A percentile compares a stretch with the other conserved stretches of the same genome.
Conservation (phyloP, 306 rosid genomes). For the Erythrophleum fordii region DNA sequence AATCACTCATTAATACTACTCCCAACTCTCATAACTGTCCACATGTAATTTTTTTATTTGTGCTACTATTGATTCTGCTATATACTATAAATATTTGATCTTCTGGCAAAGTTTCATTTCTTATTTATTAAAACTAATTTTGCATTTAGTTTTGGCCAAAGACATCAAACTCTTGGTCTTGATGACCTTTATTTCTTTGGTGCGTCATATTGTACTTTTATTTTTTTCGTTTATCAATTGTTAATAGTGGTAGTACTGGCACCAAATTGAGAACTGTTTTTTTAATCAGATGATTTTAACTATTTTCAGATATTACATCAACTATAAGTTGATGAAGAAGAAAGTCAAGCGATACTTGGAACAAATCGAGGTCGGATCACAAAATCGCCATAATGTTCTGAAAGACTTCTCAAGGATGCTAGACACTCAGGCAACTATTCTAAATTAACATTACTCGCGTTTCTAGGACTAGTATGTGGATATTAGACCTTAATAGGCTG, state of each 20-base stretch:
- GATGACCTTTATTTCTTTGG: neutral
- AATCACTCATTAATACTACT: neutral
- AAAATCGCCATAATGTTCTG: constrained; percentile 63
- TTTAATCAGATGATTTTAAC: constrained; percentile 2
- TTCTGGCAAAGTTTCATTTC: neutral
- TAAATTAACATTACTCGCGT: neutral
- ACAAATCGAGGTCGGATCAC: constrained; percentile 64
- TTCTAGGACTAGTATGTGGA: neutral
- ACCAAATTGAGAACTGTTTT: constrained; percentile 11
- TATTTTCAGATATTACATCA: constrained; percentile 68
- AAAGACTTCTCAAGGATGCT: constrained; percentile 76
- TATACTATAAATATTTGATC: neutral
- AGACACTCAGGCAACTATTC: constrained; percentile 64
- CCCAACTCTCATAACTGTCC: neutral
- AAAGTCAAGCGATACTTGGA: constrained; percentile 69
- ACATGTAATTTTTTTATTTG: neutral
- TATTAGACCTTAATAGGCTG: neutral
- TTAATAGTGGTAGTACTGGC: neutral
- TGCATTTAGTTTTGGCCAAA: neutral
- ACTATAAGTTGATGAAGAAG: constrained; percentile 88
- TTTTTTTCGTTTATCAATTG: neutral
- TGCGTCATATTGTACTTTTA: neutral
- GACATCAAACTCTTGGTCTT: neutral
- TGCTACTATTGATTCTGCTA: neutral
- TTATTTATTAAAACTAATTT: neutral